These are phyloP conservation scores for Kregervanrija fluxuum DNA, from an alignment of 805 yeast species.

Conservation along the genomic window DNA sequence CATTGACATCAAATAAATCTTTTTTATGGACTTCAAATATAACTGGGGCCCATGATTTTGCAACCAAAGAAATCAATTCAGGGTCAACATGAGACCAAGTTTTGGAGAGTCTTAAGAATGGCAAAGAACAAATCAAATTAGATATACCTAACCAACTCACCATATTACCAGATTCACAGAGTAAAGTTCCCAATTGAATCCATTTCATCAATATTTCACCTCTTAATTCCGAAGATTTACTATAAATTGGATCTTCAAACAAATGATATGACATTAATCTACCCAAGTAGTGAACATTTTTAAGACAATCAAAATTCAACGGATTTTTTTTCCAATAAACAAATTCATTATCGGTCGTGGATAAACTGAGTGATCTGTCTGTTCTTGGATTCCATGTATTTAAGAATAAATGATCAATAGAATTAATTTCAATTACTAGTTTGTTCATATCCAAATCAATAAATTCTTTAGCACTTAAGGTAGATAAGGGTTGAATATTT, in stretches of 20 bases:
- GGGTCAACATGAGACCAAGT: constrained; percentile 72
- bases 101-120: constrained; percentile 62
- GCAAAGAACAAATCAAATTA: constrained; percentile 72
- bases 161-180: constrained; percentile 84
- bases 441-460: constrained; percentile 44
- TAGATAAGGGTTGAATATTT: constrained; percentile 5
- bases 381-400: constrained; percentile 68
- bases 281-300: constrained; percentile 72
- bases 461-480: constrained; percentile 35
- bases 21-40: constrained; percentile 77
- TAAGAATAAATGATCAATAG: constrained; percentile 60
- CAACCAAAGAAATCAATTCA: constrained; percentile 49
- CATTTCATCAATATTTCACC: constrained; percentile 70
- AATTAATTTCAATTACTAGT: constrained; percentile 58
- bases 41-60: constrained; percentile 88
- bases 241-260: constrained; percentile 40
- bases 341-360: constrained; percentile 38
- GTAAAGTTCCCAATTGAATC: constrained; percentile 74
- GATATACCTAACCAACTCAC: constrained; percentile 92
- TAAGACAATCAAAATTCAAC: constrained; percentile 58
- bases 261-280: constrained; percentile 63
- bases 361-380: constrained; percentile 71
- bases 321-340: constrained; percentile 57
- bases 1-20: constrained; percentile 22
- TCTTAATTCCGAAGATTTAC: constrained; percentile 34